Conservation (phyloP, 805 yeast species). For the Groenewaldozyma salmanticensis region DNA sequence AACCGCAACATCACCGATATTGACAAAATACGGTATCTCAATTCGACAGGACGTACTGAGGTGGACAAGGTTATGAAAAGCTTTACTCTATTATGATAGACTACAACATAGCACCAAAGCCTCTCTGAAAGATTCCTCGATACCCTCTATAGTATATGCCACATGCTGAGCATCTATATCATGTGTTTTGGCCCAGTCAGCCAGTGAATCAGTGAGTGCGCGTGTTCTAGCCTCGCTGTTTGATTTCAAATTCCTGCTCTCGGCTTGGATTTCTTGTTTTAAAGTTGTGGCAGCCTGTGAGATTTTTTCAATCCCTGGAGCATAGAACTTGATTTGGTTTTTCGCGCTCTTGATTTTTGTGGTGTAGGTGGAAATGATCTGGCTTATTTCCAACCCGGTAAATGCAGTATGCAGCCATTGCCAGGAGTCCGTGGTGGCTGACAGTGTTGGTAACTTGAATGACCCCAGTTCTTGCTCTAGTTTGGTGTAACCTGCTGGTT, state of each 20-base stretch:
- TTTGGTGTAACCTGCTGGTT: background rate
- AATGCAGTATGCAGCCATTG: background rate
- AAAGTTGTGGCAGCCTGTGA: no score
- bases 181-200: slow-evolving; percentile 16
- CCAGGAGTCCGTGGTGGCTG: background rate
- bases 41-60: slow-evolving; percentile 24
- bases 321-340: no score
- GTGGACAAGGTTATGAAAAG: background rate
- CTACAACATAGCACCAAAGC: slow-evolving; percentile 6
- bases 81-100: background rate
- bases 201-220: no score
- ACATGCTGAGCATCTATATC: slow-evolving; percentile 9
- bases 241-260: no score
- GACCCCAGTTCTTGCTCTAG: background rate
- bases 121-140: slow-evolving; percentile 11
- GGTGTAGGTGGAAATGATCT: background rate
- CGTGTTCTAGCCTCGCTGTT: no score
- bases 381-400: background rate
- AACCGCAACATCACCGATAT: slow-evolving; percentile 23
- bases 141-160: slow-evolving; percentile 14
- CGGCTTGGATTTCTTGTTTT: no score
- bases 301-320: no score
- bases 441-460: background rate
- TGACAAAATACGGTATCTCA: slow-evolving; percentile 23
- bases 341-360: background rate